These are phyloP conservation scores for Heimioporus sp. DNA, from an alignment of 768 basidiomycete species.

Conservation along the genomic window DNA sequence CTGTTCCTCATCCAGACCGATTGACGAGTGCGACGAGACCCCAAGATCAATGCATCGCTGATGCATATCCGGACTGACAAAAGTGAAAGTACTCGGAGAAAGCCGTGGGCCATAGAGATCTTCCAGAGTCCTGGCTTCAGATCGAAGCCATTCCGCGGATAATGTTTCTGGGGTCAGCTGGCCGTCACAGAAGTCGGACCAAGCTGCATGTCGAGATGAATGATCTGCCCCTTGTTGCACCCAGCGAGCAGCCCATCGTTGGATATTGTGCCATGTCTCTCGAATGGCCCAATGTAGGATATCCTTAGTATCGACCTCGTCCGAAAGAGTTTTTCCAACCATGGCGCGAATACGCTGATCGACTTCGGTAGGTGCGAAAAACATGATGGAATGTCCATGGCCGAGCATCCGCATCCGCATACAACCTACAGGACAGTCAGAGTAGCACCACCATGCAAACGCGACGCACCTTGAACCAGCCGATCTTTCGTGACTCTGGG, in stretches of 20 bases:
- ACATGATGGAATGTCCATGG: neutral
- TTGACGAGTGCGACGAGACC: neutral
- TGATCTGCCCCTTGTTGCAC: neutral
- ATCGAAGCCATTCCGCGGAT: neutral
- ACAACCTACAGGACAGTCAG: neutral
- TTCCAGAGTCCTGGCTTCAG: slow-evolving; percentile 30
- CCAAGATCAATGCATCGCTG: slow-evolving; percentile 10
- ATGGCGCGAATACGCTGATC: neutral
- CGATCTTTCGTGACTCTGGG: neutral
- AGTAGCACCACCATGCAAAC: neutral
- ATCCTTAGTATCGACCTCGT: neutral
- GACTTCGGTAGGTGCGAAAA: neutral
- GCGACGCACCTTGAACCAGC: neutral
- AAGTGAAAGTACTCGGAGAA: slow-evolving; percentile 20
- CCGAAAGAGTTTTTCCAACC: neutral
- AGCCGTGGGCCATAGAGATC: slow-evolving; percentile 30
- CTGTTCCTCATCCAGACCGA: slow-evolving; percentile 25
- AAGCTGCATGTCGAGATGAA: neutral
- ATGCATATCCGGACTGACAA: slow-evolving; percentile 7
- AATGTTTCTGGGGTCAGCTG: neutral
- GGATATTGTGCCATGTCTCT: neutral
- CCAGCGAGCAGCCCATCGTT: neutral
- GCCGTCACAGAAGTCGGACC: neutral
- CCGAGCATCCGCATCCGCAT: slow-evolving; percentile 1
- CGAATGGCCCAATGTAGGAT: neutral